Conservation (phyloP, 2,329 filamentous ascomycete genomes). For the Polytolypa hystricis region DNA sequence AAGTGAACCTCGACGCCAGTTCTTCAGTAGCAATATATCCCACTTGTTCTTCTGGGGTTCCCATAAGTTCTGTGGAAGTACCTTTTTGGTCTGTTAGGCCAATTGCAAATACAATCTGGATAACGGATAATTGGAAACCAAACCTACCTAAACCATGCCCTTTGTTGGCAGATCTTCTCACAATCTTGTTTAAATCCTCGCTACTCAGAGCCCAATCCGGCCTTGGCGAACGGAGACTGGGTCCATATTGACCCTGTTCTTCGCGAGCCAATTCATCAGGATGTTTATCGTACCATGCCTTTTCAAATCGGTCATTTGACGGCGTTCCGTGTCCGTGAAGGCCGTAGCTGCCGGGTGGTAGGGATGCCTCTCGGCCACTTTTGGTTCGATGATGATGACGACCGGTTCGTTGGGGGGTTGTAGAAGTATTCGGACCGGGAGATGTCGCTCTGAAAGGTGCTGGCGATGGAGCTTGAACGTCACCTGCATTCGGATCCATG, state of each 20-base stretch:
- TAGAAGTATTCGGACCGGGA: conserved; percentile 25
- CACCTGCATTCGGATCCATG: conserved; percentile 84
- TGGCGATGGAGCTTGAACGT: conserved; percentile 90
- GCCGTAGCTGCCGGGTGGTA: conserved; percentile 83
- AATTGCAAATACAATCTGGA: conserved; percentile 12
- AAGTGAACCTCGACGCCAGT: conserved; percentile 63
- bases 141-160: conserved; percentile 43
- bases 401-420: conserved; percentile 30
- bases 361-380: conserved; percentile 58
- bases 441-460: conserved; percentile 40
- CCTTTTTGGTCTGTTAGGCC: no score
- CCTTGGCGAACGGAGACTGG: conserved; percentile 46
- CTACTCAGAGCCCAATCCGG: conserved; percentile 78
- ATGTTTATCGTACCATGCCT: conserved; percentile 86
- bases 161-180: conserved; percentile 53
- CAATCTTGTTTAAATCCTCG: conserved; percentile 81
- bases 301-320: conserved; percentile 71
- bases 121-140: neutral
- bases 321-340: conserved; percentile 76
- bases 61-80: conserved; percentile 49
- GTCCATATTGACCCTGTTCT: conserved; percentile 55
- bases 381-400: conserved; percentile 58
- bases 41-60: conserved; percentile 82
- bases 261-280: conserved; percentile 67
- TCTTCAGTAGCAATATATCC: conserved; percentile 81